Conservation (phyloP, 1,284 basidiomycete species). For the Cryptococcus sp. region DNA sequence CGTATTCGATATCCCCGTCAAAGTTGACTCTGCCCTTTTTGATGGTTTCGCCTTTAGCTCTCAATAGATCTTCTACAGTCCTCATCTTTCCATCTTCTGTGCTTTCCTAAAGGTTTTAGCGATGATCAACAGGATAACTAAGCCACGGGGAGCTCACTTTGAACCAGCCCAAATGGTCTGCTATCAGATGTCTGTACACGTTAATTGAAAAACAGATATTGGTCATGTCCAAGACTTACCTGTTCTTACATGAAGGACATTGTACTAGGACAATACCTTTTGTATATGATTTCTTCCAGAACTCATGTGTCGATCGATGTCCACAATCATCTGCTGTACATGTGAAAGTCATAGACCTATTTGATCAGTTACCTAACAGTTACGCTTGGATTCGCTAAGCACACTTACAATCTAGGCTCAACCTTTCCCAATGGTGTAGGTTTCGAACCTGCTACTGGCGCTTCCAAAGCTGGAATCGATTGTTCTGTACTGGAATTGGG, state of each 20-base stretch:
- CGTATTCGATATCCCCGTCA: conserved; percentile 50
- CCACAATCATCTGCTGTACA: conserved; percentile 75
- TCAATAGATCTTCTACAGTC: conserved; percentile 76
- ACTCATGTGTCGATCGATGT: conserved; percentile 81
- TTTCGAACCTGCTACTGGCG: conserved; percentile 13
- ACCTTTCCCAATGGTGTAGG: conserved; percentile 31
- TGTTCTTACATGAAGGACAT: conserved; percentile 84
- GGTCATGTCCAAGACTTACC: conserved; percentile 52
- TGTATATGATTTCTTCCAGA: conserved; percentile 76
- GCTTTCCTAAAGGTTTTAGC: conserved; percentile 34
- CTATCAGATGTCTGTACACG: conserved; percentile 67
- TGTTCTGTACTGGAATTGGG: not conserved
- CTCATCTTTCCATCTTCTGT: conserved; percentile 66
- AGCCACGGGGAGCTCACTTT: conserved; percentile 24
- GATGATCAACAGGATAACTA: not conserved
- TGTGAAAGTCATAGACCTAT: conserved; percentile 70
- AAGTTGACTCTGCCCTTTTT: conserved; percentile 55
- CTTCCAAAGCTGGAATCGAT: conserved; percentile 11
- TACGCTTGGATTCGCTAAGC: not conserved
- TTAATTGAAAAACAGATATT: not conserved
- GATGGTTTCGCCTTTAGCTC: conserved; percentile 69
- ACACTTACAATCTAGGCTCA: conserved; percentile 35
- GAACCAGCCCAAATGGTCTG: conserved; percentile 92
- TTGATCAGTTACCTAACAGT: not conserved
- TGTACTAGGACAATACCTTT: conserved; percentile 86